Evolutionary conservation across 768 basidiomycete genomes (phyloP).

Genomic region (Hebeloma cylindrosporum): DNA sequence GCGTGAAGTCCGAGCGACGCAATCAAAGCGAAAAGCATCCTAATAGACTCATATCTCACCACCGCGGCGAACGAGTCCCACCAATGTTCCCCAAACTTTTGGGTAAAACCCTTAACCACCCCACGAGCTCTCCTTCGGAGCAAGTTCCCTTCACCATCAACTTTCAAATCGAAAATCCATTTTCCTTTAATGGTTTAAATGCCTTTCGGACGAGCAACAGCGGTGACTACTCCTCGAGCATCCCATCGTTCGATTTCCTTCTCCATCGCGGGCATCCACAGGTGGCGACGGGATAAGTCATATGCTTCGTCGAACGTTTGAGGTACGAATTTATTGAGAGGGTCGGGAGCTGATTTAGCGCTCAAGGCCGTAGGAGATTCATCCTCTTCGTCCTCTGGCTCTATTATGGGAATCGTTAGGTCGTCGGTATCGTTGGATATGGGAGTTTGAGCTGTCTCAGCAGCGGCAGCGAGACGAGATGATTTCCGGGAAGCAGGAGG

Average conservation of each 20-base stretch:
- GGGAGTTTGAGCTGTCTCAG: too few relatives aligned
- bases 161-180: slow-evolving; percentile 12
- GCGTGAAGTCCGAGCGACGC: background rate
- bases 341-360: background rate
- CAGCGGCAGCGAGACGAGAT: background rate
- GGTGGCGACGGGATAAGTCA: slow-evolving; percentile 1
- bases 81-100: slow-evolving; percentile 7
- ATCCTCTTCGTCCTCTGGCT: background rate
- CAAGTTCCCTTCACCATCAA: slow-evolving; percentile 6
- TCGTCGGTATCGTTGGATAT: too few relatives aligned
- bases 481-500: slow-evolving; percentile 12
- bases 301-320: slow-evolving; percentile 6
- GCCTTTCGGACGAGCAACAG: slow-evolving; percentile 6
- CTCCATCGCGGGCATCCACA: slow-evolving; percentile 11
- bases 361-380: background rate
- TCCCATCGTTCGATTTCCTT: slow-evolving; percentile 11
- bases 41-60: slow-evolving; percentile 5
- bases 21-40: slow-evolving; percentile 4
- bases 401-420: background rate
- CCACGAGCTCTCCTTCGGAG: slow-evolving; percentile 4
- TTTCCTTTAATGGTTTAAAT: slow-evolving; percentile 4
- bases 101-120: slow-evolving; percentile 10
- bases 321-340: slow-evolving; percentile 5
- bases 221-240: slow-evolving; percentile 8
- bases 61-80: slow-evolving; percentile 10